Evolutionary conservation across 2,329 filamentous ascomycete genomes (phyloP), one percentile per base, ranked within the genome.

Genomic region (Lachnellula subtilissima): DNA sequence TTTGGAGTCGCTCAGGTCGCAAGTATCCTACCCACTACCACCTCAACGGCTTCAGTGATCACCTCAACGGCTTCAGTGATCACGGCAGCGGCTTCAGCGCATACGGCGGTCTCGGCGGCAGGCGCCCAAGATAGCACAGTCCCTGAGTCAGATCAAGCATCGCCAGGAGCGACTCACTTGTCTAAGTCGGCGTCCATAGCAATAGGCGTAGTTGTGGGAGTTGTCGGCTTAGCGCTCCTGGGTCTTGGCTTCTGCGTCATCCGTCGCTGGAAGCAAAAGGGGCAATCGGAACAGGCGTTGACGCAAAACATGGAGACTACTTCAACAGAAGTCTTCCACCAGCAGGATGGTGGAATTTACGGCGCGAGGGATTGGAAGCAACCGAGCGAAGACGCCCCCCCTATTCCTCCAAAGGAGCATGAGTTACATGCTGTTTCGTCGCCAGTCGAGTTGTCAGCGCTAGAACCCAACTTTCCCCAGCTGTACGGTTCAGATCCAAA

Each of bases 201-300:
- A 5, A 50, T 51, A n/a, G 50, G 45, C 7, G 39, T 60, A 5
- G 60, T 36, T 6, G 48, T 45, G 6, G 43, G 54, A 2, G 53
- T 45, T 22, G 56, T 51, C 4, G 42, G 45, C 28, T 48, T 42
- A 4, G 37, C 50, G 22, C 53, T 55, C n/a, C 25, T 57, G 17
- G 43, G 53, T 11, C 32, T 53, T 40, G 39, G 8, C 14, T 7
- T 55, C n/a, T 37, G 56, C 11, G 42, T 60, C 28, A 46, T 59
- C 40, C 40, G 59, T 17, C 7, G 58, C 53, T 40, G 52, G 45
- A 47, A 45, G 17, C 35, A 49, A 17, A 45, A 22, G 6, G 56
- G 50, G 58, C 58, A 2, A 61, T 59, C 43, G 54, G 56, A 15
- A 52, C 56, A 35, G 58, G 56, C 43, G 58, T 54, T 39, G 58